Evolutionary conservation across 2,329 filamentous ascomycete genomes (phyloP), one percentile per base, ranked within the genome.

Genomic region (Xylariaceae sp.): DNA sequence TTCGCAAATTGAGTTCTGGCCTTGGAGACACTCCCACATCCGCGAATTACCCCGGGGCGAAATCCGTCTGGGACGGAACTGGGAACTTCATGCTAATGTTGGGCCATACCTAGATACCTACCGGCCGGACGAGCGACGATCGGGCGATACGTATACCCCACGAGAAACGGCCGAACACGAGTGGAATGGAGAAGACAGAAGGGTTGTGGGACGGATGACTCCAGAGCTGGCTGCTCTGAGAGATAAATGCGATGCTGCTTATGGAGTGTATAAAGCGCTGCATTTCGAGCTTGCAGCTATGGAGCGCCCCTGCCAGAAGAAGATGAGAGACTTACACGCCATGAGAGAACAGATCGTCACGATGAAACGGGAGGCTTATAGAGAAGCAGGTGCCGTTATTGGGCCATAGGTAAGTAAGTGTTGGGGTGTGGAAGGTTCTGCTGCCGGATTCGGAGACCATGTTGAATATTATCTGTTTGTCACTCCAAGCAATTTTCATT

Each of bases 71-170:
- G 52, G 55, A 1, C 14, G 13, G n/a, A 46, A 52, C 13, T 57
- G 53, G 55, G 36, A 53, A 22, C 9, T 42, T 16, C 18, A 55
- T 46, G 55, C 55, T 52, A 57, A 57, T 19, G 52, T 57, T 12
- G 55, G 55, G 6, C 55, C 55, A 16, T 57, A 52, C 34, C 12
- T 53, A 53, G 53, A 55, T 19, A 57, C 52, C 16, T 57, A 57
- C 44, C 49, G 55, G 5, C 55, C 55, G 36, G 18, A 43, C 12
- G 12, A 16, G 6, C 41, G 49, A 19, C 10, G 39, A 5, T 22
- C 18, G 7, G 10, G 33, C 6, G 46, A 55, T 33, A 46, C 49
- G 31, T 50, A 50, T 17, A 48, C 47, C 18, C 41, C 46, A 6
- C 38, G 45, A 12, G 31, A 31, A 9, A 31, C 28, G 19, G 16